A percentile compares a stretch with the other conserved stretches of the same genome.
Evolutionary conservation across 805 yeast species (phyloP).

Genomic region (Candida coleopterorum): DNA sequence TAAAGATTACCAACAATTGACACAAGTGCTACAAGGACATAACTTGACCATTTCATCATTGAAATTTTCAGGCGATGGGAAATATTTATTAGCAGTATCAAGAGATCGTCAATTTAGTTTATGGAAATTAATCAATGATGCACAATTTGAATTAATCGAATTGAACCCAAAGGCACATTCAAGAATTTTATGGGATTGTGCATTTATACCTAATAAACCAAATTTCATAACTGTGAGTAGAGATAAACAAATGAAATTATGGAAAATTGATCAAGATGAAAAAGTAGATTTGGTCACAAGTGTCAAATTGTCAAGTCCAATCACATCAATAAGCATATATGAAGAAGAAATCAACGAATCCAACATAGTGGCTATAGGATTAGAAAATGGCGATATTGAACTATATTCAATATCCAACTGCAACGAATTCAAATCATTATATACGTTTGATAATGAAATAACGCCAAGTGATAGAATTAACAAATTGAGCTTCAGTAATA

Average conservation of each 20-base stretch:
- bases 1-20: constrained; percentile 49
- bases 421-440: constrained; percentile 17
- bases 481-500: constrained; percentile 53
- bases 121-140: constrained; percentile 51
- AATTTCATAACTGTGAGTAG: constrained; percentile 82
- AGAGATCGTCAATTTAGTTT: constrained; percentile 84
- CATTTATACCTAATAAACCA: constrained; percentile 61
- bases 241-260: constrained; percentile 72
- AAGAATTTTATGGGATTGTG: constrained; percentile 93
- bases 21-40: constrained; percentile 57
- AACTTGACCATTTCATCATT: constrained; percentile 80
- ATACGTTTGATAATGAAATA: constrained; percentile 29
- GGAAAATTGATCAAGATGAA: constrained; percentile 45
- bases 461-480: constrained; percentile 62
- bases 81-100: constrained; percentile 67
- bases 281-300: constrained; percentile 31
- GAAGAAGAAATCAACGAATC: constrained; percentile 13
- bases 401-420: constrained; percentile 34
- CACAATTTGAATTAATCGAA: constrained; percentile 36
- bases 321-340: constrained; percentile 62
- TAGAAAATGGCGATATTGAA: constrained; percentile 60
- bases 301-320: constrained; percentile 49
- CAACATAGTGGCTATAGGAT: constrained; percentile 55
- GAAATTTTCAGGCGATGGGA: constrained; percentile 66
- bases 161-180: constrained; percentile 73